Percentiles rank a stretch among this genome's conserved stretches.
Conservation (phyloP, 164 flowering plant genomes). For the Sedum album region DNA sequence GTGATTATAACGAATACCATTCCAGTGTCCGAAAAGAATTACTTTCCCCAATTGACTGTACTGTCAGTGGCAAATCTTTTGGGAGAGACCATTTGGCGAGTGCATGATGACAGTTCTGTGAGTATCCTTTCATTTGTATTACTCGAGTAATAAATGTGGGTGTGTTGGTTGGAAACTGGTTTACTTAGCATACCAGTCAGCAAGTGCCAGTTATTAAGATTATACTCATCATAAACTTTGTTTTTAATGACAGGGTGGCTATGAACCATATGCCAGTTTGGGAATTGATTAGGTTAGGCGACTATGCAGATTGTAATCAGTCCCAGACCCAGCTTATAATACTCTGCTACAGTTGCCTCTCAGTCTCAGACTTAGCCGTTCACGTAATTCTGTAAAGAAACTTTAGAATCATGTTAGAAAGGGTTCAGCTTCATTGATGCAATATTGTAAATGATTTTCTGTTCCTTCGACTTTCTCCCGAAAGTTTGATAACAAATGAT, state of each 20-base stretch:
- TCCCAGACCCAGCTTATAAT: not conserved
- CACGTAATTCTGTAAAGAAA: not conserved
- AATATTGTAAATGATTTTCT: not conserved
- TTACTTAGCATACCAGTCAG: not conserved
- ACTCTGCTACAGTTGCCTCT: not conserved
- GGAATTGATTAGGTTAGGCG: slow-evolving; percentile 71
- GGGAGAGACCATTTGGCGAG: slow-evolving; percentile 32
- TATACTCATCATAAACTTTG: slow-evolving; percentile 18
- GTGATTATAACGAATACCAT: slow-evolving; percentile 72
- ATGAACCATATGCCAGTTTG: slow-evolving; percentile 74
- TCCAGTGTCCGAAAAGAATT: slow-evolving; percentile 64
- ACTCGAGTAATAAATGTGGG: not conserved
- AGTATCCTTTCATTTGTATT: slow-evolving; percentile 39
- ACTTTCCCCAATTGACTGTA: slow-evolving; percentile 13
- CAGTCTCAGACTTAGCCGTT: not conserved
- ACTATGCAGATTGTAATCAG: not conserved
- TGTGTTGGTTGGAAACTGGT: not conserved
- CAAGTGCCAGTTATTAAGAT: slow-evolving; percentile 9
- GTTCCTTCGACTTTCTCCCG: not conserved
- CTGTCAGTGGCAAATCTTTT: slow-evolving; percentile 10
- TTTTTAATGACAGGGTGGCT: slow-evolving; percentile 56
- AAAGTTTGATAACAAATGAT: not conserved
- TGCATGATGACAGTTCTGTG: slow-evolving; percentile 94
- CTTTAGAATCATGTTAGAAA: not conserved
- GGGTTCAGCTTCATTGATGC: not conserved